Evolutionary conservation across 768 basidiomycete genomes (phyloP).

Genomic region (Brasilioporus rufonigricans): DNA sequence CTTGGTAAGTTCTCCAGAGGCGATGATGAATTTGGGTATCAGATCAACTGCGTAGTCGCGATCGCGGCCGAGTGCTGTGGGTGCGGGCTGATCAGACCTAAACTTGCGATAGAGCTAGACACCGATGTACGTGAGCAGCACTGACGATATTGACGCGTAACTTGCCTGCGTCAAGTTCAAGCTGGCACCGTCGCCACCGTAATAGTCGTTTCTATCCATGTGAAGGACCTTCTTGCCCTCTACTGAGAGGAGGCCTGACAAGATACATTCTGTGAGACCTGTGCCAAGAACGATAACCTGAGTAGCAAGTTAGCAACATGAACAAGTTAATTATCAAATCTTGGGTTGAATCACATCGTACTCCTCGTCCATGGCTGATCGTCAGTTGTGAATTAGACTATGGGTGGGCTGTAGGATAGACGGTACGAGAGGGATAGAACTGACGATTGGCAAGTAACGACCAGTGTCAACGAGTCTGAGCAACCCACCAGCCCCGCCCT

Average conservation of each 20-base stretch:
- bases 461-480: background rate
- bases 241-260: slow-evolving; percentile 96
- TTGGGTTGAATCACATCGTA: slow-evolving; percentile 69
- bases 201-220: slow-evolving; percentile 99
- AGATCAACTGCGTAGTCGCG: slow-evolving; percentile 98
- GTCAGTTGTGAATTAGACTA: slow-evolving; percentile 11
- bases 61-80: slow-evolving; percentile 88
- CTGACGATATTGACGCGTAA: slow-evolving; percentile 7
- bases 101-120: slow-evolving; percentile 93
- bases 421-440: background rate
- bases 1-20: slow-evolving; percentile 94
- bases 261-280: slow-evolving; percentile 96
- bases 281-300: slow-evolving; percentile 94
- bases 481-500: too few species aligned
- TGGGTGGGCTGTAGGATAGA: slow-evolving; percentile 9
- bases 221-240: slow-evolving; percentile 99
- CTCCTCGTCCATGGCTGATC: slow-evolving; percentile 89
- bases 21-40: slow-evolving; percentile 98
- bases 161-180: slow-evolving; percentile 94
- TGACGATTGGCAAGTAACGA: slow-evolving; percentile 17
- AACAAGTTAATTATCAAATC: slow-evolving; percentile 12
- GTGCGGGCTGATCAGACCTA: slow-evolving; percentile 71
- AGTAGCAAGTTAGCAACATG: slow-evolving; percentile 14
- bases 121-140: slow-evolving; percentile 21
- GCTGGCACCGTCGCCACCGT: slow-evolving; percentile 96